phyloP scores from a whole-genome alignment of 1,284 basidiomycete genomes.

The Sanghuangporus weigelae region DNA sequence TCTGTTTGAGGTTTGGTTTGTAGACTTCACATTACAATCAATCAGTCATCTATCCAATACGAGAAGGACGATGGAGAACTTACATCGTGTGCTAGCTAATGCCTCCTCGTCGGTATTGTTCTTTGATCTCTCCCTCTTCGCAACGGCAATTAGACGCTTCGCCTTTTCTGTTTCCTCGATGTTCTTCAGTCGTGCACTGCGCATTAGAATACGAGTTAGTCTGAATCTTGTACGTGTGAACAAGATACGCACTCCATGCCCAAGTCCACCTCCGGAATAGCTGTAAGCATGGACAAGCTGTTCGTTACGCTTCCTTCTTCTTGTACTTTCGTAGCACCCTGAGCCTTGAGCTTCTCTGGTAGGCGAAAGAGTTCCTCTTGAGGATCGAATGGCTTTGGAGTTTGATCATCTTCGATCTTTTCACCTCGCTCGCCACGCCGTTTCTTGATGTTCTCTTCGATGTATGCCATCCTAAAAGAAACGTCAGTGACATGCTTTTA shows the following conservation, averaged over 20 bases:
- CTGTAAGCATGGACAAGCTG: slow-evolving; percentile 90
- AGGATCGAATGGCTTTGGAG: slow-evolving; percentile 49
- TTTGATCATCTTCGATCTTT: slow-evolving; percentile 34
- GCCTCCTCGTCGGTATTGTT: slow-evolving; percentile 64
- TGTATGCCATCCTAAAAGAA: slow-evolving; percentile 86
- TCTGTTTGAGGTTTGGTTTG: slow-evolving; percentile 70
- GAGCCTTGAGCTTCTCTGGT: slow-evolving; percentile 63
- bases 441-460: slow-evolving; percentile 87
- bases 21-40: slow-evolving; percentile 54
- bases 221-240: neutral
- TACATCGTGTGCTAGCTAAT: slow-evolving; percentile 80
- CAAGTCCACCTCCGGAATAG: slow-evolving; percentile 94
- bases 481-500: neutral
- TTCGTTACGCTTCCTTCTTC: slow-evolving; percentile 93
- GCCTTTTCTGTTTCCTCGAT: slow-evolving; percentile 97
- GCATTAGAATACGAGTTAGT: neutral
- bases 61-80: slow-evolving; percentile 27
- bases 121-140: slow-evolving; percentile 48
- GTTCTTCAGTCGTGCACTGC: slow-evolving; percentile 83
- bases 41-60: slow-evolving; percentile 6
- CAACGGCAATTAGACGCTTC: slow-evolving; percentile 78
- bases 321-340: slow-evolving; percentile 35
- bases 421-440: slow-evolving; percentile 56
- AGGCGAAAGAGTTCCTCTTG: slow-evolving; percentile 80
- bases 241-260: slow-evolving; percentile 84